Evolutionary conservation across 495 filamentous ascomycete species (phyloP), one percentile per base, ranked within the genome.

Genomic region (Massariosphaeria phaeospora): DNA sequence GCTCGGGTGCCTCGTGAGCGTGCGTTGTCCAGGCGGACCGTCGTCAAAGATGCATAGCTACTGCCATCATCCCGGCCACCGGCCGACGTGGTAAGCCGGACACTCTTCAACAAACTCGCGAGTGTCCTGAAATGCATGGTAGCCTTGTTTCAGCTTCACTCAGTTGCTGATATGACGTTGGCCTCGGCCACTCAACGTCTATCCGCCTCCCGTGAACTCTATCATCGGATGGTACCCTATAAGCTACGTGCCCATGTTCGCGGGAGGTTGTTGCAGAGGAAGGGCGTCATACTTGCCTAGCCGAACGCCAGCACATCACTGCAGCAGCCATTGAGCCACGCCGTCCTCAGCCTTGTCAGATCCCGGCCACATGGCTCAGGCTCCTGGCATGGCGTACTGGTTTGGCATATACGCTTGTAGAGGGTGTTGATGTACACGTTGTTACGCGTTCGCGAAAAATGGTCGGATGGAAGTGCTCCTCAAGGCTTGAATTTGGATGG

Each of bases 291-390:
- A 57, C 61, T 41, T 41, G 45, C 35, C 26, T 42, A 21, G 57
- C 36, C 46, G 52, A 57, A 44, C 57, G 61, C 61, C 61, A 64
- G 48, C 61, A 57, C 61, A 64, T 64, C 61, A 18, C 29, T 57
- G 61, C 57, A 61, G 61, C 56, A 55, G 56, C 61, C 61, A 55
- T 46, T 53, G 47, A 57, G 35, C 61, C 47, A 52, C 56, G 43
- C 52, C 45, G 25, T 57, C 57, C 36, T 64, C 61, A 60, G 61
- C 61, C 61, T 61, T 61, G 57, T 57, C 38, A 17, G 25, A 30
- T 45, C 44, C 57, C 51, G 36, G 38, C 44, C n/a, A 27, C 36
- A 44, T 24, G 51, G 43, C 38, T 30, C 43, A 10, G 1, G 26
- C 30, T 42, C 33, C 25, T 9, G 23, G 1, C 3, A 17, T 25